Base-by-base conservation (phyloP, 306 rosid genomes). In the Urtica urens region DNA sequence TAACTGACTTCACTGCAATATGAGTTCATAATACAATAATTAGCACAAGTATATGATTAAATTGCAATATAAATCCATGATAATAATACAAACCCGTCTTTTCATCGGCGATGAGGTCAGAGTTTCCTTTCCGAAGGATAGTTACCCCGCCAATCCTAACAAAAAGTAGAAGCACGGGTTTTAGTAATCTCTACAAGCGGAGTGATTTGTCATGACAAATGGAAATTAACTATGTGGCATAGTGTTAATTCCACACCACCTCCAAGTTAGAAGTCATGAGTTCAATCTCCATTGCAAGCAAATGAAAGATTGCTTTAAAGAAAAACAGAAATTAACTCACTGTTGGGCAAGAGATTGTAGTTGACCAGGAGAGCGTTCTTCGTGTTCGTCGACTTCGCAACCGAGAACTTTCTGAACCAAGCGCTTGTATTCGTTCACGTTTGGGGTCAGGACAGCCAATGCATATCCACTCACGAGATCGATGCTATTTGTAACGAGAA, bases 121-220 rank as follows among this genome's bases (percentile, higher is more conserved):
- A 68, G 51, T 72, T 80, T 68, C 94, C 96, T 61, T 87, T 87
- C 70, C 68, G 69, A 16, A 87, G 79, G 56, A 87, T 73, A 43
- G 93, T 80, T 57, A 87, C 78, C 52, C 87, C 80, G 21, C 94
- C 94, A 73, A 83, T 78, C 75, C 94, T 87, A 85, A 67, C 66
- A 74, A 66, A 60, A 18, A 51, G 55, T 13, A 38, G n/a, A n/a
- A n/a, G n/a, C n/a, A n/a, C n/a, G n/a, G n/a, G n/a, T n/a, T n/a
- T n/a, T n/a, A n/a, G n/a, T n/a, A n/a, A n/a, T n/a, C n/a, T n/a
- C n/a, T n/a, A n/a, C n/a, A n/a, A n/a, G n/a, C n/a, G n/a, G n/a
- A n/a, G n/a, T n/a, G n/a, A n/a, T n/a, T n/a, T n/a, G n/a, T n/a
- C n/a, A n/a, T n/a, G n/a, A n/a, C n/a, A n/a, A n/a, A n/a, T n/a